Base-by-base conservation (phyloP, 768 basidiomycete genomes). In the Boletus subcaerulescens region DNA sequence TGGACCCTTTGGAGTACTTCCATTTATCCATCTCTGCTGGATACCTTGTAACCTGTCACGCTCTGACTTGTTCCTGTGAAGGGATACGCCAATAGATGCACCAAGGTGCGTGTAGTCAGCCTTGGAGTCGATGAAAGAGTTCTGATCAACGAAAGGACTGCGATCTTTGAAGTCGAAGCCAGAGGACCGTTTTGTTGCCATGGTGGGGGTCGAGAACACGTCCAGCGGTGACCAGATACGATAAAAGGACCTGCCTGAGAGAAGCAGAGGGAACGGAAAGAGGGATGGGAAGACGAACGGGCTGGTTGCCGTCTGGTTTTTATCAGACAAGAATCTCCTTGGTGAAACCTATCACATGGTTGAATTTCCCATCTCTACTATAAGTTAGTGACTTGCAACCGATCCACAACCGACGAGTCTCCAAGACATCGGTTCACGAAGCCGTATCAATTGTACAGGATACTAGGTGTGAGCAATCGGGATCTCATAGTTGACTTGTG, bases 21-120 rank as follows among this genome's bases (percentile, higher is more conserved):
- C 59, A 26, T 60, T 69, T 12, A 80, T 80, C 59, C 78, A 75
- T 3, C 78, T 71, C 50, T 86, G 80, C 72, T 95, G 90, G 41
- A 97, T 80, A 4, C 91, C 91, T 69, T 97, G 95, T 18, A 96
- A 74, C 48, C 94, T 78, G 58, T 76, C 73, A 58, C 90, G 82
- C 76, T 97, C 95, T 0, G 88, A 82, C 76, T 87, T 91, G 74
- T 96, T 96, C 62, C 93, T 82, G 67, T 85, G 84, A 20, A 96
- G 79, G 65, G 87, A 77, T 31, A 68, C 66, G 31, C 67, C 70
- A 26, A 63, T 59, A 33, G 55, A 53, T 53, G 46, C 48, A n/a
- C 65, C 65, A 31, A 71, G 66, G 18, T 65, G 64, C 31, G 67
- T 57, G 17, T 65, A 66, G 51, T 69, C 65, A 9, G 51, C 68